Base-by-base conservation (phyloP, 306 rosid genomes). In the Citrullus amarus region DNA sequence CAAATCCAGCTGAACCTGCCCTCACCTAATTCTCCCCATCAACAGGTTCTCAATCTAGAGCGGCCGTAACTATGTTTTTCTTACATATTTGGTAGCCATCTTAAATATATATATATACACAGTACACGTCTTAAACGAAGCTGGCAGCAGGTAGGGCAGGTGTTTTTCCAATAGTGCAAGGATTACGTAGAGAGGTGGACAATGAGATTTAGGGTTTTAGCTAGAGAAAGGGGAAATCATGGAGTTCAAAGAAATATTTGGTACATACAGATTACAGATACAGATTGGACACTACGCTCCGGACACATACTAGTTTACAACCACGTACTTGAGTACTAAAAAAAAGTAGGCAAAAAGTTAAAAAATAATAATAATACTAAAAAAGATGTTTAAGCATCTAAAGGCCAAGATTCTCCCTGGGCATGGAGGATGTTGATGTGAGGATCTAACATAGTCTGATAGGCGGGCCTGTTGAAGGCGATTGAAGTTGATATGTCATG, bases 381-480 rank as follows among this genome's bases (percentile, higher is more conserved):
- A 1, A 68, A 14, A 25, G 62, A 58, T 28, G 46, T 77, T 57
- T 41, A 36, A 71, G 82, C 76, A 76, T 82, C 83, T 68, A 44
- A 79, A 61, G 81, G 81, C 86, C 88, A 84, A 30, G 86, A 84
- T 68, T 80, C 81, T 82, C 81, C 79, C 43, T 84, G 77, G 81
- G 55, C 78, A 53, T 86, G 79, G 83, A 71, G 63, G 78, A 74
- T 58, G 74, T 79, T 84, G 80, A 66, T 78, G 79, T 54, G 84
- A 73, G 85, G 79, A 59, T 76, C 80, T 9, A 70, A 50, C 70
- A 80, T 43, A 57, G 77, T 77, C 57, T 81, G 83, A 59, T 58
- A 81, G 83, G 39, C 78, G 60, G 61, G 32, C 57, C 66, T 80
- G 76, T 81, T 67, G 66, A 86, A 84, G 72, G 85, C 50, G 51